A percentile compares a stretch with the other conserved stretches of the same genome.
Conservation (phyloP, 129 eudicot species). For the Tagetes patula region DNA sequence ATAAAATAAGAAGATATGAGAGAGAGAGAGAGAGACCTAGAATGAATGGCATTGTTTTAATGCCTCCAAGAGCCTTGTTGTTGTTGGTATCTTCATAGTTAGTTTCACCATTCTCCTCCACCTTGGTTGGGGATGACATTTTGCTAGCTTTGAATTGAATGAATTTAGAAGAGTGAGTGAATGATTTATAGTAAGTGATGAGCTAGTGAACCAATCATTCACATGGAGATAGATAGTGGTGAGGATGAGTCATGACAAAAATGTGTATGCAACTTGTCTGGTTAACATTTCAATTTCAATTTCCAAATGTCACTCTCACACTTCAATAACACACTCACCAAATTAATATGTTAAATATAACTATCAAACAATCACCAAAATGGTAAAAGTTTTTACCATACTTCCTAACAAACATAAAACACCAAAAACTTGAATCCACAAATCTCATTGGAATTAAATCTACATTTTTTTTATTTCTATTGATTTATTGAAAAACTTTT, state of each 20-base stretch:
- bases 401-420: conserved; percentile 29
- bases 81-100: conserved; percentile 31
- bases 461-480: neutral
- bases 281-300: conserved; percentile 24
- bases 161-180: conserved; percentile 22
- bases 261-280: conserved; percentile 29
- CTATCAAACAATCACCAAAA: conserved; percentile 24
- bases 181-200: conserved; percentile 21
- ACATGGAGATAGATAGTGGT: conserved; percentile 34
- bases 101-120: conserved; percentile 34
- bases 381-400: conserved; percentile 25
- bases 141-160: conserved; percentile 27
- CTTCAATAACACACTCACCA: conserved; percentile 13
- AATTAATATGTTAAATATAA: conserved; percentile 25
- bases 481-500: neutral
- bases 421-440: neutral
- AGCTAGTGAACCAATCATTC: conserved; percentile 29
- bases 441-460: neutral
- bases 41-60: conserved; percentile 95
- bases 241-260: conserved; percentile 41
- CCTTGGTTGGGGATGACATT: conserved; percentile 31
- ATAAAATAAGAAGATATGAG: neutral
- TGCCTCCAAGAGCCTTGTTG: conserved; percentile 67
- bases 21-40: conserved; percentile 41
- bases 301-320: conserved; percentile 23